These are phyloP conservation scores for Colletotrichum sp. DNA, from an alignment of 2,329 filamentous ascomycete species.

Conservation along the genomic window DNA sequence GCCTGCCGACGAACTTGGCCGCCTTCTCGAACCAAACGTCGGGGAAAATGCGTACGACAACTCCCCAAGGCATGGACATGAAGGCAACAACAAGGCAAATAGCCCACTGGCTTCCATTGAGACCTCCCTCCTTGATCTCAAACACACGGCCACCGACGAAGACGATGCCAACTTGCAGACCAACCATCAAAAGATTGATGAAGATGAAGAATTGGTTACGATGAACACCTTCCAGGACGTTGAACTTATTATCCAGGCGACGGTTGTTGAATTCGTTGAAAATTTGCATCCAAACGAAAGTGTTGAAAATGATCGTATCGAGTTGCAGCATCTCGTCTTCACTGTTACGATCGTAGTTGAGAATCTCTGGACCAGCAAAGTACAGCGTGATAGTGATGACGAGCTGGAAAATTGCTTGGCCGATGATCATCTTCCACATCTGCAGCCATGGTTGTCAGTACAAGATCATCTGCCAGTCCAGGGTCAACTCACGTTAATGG, in stretches of 20 bases:
- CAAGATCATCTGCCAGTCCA: neutral
- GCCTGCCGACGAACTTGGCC: constrained; percentile 99
- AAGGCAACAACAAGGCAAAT: constrained; percentile 55
- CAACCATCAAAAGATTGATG: constrained; percentile 63
- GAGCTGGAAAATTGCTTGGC: constrained; percentile 66
- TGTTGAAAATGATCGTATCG: constrained; percentile 71
- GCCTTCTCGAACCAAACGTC: constrained; percentile 79
- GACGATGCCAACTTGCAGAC: constrained; percentile 60
- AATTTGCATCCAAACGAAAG: constrained; percentile 75
- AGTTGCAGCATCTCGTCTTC: constrained; percentile 47
- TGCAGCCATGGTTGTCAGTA: neutral
- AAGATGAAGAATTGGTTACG: constrained; percentile 62
- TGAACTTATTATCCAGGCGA: constrained; percentile 66
- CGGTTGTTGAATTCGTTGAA: constrained; percentile 74
- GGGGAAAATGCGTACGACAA: constrained; percentile 54
- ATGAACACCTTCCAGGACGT: constrained; percentile 62
- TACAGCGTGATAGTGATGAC: constrained; percentile 62
- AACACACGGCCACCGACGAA: constrained; percentile 63
- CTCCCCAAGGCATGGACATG: constrained; percentile 54
- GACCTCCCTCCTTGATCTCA: constrained; percentile 37
- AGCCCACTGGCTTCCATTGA: constrained; percentile 59
- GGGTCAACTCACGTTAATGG: constrained; percentile 49
- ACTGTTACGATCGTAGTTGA: constrained; percentile 50
- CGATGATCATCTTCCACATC: constrained; percentile 72
- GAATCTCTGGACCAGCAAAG: constrained; percentile 62